Evolutionary conservation across 2,329 filamentous ascomycete species (phyloP).

Genomic region (Penicillium sp.): DNA sequence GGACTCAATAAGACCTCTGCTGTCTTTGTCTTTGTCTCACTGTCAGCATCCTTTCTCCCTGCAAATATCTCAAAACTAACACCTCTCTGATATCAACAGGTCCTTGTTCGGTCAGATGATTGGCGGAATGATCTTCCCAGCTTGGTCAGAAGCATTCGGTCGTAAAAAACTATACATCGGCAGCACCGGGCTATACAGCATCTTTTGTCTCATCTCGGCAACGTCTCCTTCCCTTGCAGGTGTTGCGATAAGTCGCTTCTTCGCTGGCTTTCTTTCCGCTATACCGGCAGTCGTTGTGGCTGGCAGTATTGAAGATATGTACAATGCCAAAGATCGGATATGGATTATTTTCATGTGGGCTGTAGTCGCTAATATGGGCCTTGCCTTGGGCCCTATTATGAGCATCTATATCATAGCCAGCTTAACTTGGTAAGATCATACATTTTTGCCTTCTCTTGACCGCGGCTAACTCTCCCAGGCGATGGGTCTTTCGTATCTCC

Average conservation of each 20-base stretch:
- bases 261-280: constrained; percentile 50
- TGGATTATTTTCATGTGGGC: constrained; percentile 53
- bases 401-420: constrained; percentile 42
- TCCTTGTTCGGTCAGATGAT: constrained; percentile 29
- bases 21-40: constrained; percentile 17
- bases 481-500: constrained; percentile 51
- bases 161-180: constrained; percentile 38
- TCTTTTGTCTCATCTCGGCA: constrained; percentile 42
- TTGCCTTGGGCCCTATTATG: constrained; percentile 50
- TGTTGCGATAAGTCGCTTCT: constrained; percentile 45
- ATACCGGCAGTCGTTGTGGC: constrained; percentile 52
- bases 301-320: constrained; percentile 56
- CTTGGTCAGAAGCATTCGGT: constrained; percentile 40
- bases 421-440: constrained; percentile 42
- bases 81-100: neutral
- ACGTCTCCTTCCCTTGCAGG: constrained; percentile 37
- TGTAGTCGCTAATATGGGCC: constrained; percentile 44
- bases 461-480: constrained; percentile 32
- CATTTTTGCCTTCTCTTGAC: neutral
- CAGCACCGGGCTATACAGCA: constrained; percentile 26
- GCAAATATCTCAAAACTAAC: neutral
- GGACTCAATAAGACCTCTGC: constrained; percentile 10
- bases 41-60: constrained; percentile 6
- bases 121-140: constrained; percentile 36
- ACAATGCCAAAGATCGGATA: constrained; percentile 47